Percentiles rank a stretch among this genome's conserved stretches.
phyloP scores from a whole-genome alignment of 2,329 filamentous ascomycete genomes.

The Rutstroemia sp. region DNA sequence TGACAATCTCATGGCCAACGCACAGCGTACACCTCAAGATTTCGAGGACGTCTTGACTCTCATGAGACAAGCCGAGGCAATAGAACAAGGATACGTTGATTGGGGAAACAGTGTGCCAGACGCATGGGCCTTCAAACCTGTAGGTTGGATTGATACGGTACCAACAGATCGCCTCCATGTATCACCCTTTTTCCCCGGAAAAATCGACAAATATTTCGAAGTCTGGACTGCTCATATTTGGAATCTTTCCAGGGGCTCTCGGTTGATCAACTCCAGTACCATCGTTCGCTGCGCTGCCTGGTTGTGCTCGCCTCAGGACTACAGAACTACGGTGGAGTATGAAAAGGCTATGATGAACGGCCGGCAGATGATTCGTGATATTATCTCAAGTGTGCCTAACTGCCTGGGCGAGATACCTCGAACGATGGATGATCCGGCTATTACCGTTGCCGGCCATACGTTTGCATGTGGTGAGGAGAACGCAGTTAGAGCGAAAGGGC shows the following conservation, averaged over 20 bases:
- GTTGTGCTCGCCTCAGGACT: constrained; percentile 52
- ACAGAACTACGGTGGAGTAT: constrained; percentile 54
- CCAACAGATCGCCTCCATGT: neutral
- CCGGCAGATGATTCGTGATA: constrained; percentile 46
- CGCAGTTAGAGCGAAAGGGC: constrained; percentile 10
- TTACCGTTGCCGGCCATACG: constrained; percentile 32
- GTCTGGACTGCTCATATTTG: constrained; percentile 51
- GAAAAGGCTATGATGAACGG: constrained; percentile 45
- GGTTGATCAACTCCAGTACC: constrained; percentile 46
- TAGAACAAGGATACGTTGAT: constrained; percentile 42
- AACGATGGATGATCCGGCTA: neutral
- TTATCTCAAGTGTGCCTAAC: constrained; percentile 53
- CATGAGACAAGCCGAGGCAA: constrained; percentile 41
- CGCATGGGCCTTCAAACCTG: constrained; percentile 42
- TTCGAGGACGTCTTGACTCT: constrained; percentile 35
- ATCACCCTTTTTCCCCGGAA: constrained; percentile 38
- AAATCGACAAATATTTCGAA: constrained; percentile 51
- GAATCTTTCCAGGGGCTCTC: constrained; percentile 46
- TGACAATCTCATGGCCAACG: constrained; percentile 2
- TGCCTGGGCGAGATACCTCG: constrained; percentile 42
- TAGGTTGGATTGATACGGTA: constrained; percentile 43
- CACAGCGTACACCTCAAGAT: constrained; percentile 1
- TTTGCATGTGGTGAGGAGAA: constrained; percentile 44
- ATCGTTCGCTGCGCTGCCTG: constrained; percentile 53
- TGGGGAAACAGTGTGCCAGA: constrained; percentile 45